These are phyloP conservation scores for Lichenothelia convexa DNA, from an alignment of 495 filamentous ascomycete species.

Conservation along the genomic window DNA sequence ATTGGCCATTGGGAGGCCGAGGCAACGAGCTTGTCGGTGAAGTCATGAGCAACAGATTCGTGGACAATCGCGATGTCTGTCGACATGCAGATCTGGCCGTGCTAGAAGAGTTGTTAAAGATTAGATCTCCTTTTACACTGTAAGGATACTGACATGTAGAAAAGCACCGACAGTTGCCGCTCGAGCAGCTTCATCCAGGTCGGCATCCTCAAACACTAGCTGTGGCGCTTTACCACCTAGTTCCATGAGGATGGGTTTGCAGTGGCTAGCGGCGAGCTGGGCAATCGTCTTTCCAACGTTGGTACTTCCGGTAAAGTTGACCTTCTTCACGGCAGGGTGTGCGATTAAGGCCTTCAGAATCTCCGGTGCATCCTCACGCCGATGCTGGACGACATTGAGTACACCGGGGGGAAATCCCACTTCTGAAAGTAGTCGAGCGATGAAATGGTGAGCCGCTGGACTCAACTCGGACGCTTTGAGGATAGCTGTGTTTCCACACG, in stretches of 20 bases:
- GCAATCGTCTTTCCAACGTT: slow-evolving; percentile 37
- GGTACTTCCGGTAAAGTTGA: slow-evolving; percentile 45
- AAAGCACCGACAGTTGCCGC: slow-evolving; percentile 34
- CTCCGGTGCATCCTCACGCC: slow-evolving; percentile 30
- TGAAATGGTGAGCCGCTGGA: slow-evolving; percentile 54
- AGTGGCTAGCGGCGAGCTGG: slow-evolving; percentile 34
- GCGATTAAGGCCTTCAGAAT: slow-evolving; percentile 41
- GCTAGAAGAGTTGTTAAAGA: too few relatives aligned
- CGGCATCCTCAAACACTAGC: slow-evolving; percentile 39
- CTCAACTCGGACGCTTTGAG: slow-evolving; percentile 63
- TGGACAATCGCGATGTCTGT: slow-evolving; percentile 80
- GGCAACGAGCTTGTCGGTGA: slow-evolving; percentile 39
- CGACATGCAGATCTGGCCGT: slow-evolving; percentile 80
- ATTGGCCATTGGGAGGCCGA: slow-evolving; percentile 14
- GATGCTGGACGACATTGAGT: slow-evolving; percentile 37
- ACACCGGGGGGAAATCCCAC: slow-evolving; percentile 49
- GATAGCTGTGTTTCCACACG: slow-evolving; percentile 60
- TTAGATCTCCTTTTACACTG: too few relatives aligned
- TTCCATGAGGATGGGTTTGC: slow-evolving; percentile 55
- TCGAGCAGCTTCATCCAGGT: slow-evolving; percentile 35
- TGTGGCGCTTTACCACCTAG: slow-evolving; percentile 43
- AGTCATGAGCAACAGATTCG: slow-evolving; percentile 42
- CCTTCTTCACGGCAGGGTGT: slow-evolving; percentile 37
- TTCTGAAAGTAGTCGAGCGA: slow-evolving; percentile 50
- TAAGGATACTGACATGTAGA: slow-evolving; percentile 23